phyloP scores from a whole-genome alignment of 1,139 yeast genomes.

The Candida sojae region DNA sequence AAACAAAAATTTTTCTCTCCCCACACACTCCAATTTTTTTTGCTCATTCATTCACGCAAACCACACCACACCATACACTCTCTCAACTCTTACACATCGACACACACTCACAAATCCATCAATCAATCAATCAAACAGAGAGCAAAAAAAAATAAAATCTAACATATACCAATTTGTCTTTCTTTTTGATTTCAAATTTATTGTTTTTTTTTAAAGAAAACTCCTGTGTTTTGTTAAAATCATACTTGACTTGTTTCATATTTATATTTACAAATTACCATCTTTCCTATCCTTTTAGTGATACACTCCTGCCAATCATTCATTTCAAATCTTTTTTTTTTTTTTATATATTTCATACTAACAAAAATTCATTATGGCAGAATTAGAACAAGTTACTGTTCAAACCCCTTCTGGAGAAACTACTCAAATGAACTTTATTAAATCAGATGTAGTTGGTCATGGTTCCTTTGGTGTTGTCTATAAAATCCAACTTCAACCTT shows the following conservation, averaged over 20 bases:
- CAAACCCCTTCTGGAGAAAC: constrained; percentile 2
- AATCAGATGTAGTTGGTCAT: constrained; percentile 88
- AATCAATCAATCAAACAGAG: no score
- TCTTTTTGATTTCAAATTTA: neutral
- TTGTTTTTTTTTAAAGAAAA: neutral
- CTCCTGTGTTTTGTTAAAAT: neutral
- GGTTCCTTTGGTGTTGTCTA: constrained; percentile 98
- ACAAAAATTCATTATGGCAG: neutral
- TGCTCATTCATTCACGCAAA: neutral
- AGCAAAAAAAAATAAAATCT: no score
- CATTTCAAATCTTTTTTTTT: neutral
- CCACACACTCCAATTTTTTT: neutral
- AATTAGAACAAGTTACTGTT: constrained; percentile 1
- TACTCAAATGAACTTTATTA: constrained; percentile 19
- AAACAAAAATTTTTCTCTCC: neutral
- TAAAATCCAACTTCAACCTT: constrained; percentile 77
- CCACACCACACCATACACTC: no score
- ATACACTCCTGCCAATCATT: no score
- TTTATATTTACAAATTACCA: no score
- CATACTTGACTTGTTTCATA: no score
- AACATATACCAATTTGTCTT: neutral
- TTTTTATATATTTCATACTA: neutral
- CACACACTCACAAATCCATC: neutral
- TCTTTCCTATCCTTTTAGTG: no score
- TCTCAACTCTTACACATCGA: neutral